Evolutionary conservation across 1,284 basidiomycete genomes (phyloP).

Genomic region (Trichosporon asahii): DNA sequence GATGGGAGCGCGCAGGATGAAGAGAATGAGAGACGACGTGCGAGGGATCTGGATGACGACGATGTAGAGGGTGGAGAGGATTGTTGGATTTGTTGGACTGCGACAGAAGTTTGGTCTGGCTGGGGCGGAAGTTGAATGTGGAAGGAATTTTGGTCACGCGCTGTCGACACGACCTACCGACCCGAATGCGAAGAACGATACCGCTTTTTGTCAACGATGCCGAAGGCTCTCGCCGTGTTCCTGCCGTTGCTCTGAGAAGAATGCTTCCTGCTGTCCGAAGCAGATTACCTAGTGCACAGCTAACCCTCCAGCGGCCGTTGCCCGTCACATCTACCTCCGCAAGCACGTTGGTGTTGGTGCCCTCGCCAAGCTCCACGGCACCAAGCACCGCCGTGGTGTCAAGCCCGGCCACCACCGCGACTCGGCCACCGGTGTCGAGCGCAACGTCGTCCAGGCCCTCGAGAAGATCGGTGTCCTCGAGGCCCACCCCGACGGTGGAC

Average conservation of each 20-base stretch:
- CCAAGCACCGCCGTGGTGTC: slow-evolving; percentile 90
- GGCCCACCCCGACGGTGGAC: slow-evolving; percentile 87
- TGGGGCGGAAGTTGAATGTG: not conserved
- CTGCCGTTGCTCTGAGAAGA: not conserved
- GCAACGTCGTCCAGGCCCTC: slow-evolving; percentile 89
- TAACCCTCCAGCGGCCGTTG: slow-evolving; percentile 71
- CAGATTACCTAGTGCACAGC: not conserved
- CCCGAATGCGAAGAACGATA: not conserved
- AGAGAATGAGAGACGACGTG: not conserved
- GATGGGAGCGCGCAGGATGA: not conserved
- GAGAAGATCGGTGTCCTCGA: slow-evolving; percentile 99
- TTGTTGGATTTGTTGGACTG: not conserved
- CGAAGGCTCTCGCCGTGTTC: not conserved
- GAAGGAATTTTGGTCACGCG: not conserved
- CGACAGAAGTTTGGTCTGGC: not conserved
- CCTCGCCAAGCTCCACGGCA: slow-evolving; percentile 94
- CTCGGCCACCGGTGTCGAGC: slow-evolving; percentile 81
- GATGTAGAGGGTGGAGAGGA: no score
- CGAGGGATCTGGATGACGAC: no score
- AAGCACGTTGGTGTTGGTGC: slow-evolving; percentile 95
- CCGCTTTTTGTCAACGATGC: not conserved
- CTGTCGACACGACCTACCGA: not conserved
- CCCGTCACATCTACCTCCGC: slow-evolving; percentile 99
- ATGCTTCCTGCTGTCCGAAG: not conserved
- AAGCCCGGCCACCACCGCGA: slow-evolving; percentile 91